Percentiles rank a stretch among this genome's conserved stretches.
Evolutionary conservation across 768 basidiomycete genomes (phyloP).

Genomic region (Russula virescens): DNA sequence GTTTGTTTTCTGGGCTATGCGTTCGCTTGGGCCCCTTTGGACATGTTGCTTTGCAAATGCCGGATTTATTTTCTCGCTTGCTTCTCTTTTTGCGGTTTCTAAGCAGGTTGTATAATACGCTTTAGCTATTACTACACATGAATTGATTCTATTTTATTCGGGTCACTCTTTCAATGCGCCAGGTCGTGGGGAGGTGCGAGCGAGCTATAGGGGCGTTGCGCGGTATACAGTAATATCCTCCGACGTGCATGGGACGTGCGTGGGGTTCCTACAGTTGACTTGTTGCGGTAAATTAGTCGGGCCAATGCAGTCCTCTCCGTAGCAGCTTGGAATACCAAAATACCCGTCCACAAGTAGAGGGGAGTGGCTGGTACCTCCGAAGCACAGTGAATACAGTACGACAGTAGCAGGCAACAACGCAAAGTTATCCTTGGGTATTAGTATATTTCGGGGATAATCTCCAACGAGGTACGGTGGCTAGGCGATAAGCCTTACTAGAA

Average conservation of each 20-base stretch:
- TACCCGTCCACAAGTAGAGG: neutral
- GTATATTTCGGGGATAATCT: neutral
- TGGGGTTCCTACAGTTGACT: too few relatives aligned
- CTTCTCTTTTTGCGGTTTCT: neutral
- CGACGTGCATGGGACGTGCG: too few relatives aligned
- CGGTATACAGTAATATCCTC: too few relatives aligned
- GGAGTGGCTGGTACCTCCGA: neutral
- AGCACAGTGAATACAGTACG: neutral
- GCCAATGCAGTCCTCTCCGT: neutral
- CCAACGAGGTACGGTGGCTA: neutral
- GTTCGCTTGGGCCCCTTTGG: neutral
- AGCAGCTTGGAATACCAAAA: neutral
- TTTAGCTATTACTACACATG: neutral
- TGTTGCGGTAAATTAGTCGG: neutral
- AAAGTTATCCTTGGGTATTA: neutral
- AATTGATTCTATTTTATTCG: neutral
- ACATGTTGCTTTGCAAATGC: neutral
- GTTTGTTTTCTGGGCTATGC: neutral
- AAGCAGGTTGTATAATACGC: constrained; percentile 5
- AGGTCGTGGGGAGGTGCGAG: neutral
- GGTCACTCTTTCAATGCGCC: neutral
- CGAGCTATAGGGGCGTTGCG: too few relatives aligned
- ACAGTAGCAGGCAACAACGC: neutral
- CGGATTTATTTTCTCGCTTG: neutral
- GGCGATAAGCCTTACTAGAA: neutral